phyloP scores from a whole-genome alignment of 1,139 yeast species.

The Protomyces pachydermus region DNA sequence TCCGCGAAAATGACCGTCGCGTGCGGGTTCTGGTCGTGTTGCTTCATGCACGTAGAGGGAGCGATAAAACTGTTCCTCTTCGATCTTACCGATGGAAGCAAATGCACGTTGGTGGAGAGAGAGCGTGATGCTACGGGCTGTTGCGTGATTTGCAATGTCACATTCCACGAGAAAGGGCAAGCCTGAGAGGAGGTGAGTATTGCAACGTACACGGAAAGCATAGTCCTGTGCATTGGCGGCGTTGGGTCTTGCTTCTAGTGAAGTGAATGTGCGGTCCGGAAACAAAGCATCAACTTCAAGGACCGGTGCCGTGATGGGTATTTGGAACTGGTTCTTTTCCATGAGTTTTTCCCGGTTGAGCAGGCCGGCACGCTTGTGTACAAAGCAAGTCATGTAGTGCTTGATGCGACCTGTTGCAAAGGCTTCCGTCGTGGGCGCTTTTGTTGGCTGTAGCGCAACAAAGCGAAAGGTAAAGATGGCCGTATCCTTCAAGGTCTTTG shows the following conservation, averaged over 20 bases:
- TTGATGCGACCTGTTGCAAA: constrained; percentile 23
- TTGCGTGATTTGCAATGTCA: constrained; percentile 15
- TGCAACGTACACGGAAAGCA: constrained; percentile 24
- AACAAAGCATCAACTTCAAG: constrained; percentile 21
- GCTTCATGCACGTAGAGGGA: constrained; percentile 22
- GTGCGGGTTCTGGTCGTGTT: background rate
- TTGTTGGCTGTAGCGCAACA: background rate
- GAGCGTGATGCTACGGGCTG: constrained; percentile 2
- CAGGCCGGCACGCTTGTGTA: constrained; percentile 12
- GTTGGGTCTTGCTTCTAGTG: constrained; percentile 11
- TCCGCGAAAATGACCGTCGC: constrained; percentile 9
- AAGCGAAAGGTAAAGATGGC: constrained; percentile 24
- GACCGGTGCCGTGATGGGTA: constrained; percentile 2
- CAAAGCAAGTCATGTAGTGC: constrained; percentile 22
- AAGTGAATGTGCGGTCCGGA: constrained; percentile 15
- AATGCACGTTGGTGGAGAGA: constrained; percentile 14
- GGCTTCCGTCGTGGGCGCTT: constrained; percentile 17
- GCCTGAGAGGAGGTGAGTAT: constrained; percentile 18
- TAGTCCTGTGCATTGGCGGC: constrained; percentile 1
- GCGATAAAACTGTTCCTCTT: constrained; percentile 6
- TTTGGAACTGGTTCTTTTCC: constrained; percentile 23
- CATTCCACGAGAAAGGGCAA: constrained; percentile 22
- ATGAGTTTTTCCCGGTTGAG: constrained; percentile 10
- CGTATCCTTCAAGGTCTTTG: constrained; percentile 6
- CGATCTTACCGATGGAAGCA: constrained; percentile 4